A percentile compares a stretch with the other conserved stretches of the same genome.
Conservation (phyloP, 2,329 filamentous ascomycete species). For the Trichoderma hamatum region DNA sequence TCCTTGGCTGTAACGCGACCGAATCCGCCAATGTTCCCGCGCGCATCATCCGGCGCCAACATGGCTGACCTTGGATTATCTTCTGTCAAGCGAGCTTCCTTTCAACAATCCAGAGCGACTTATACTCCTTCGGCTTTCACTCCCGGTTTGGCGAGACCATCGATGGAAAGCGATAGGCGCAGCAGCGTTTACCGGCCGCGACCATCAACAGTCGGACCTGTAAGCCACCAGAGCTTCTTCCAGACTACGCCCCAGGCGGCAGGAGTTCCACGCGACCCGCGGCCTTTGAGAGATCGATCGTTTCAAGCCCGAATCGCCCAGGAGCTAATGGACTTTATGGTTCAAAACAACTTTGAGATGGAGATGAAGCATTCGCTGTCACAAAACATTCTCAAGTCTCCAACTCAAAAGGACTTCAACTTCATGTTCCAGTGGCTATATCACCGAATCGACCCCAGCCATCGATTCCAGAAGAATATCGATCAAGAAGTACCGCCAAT, state of each 20-base stretch:
- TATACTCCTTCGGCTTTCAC: constrained; percentile 56
- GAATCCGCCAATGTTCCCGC: constrained; percentile 83
- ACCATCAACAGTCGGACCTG: constrained; percentile 68
- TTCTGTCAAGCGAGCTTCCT: constrained; percentile 81
- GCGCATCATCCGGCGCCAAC: constrained; percentile 81
- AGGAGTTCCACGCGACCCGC: constrained; percentile 81
- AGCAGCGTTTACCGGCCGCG: constrained; percentile 81
- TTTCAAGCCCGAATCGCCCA: constrained; percentile 84
- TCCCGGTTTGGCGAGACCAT: constrained; percentile 58
- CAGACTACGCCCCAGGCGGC: constrained; percentile 80
- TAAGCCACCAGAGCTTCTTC: constrained; percentile 90
- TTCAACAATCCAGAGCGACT: constrained; percentile 73
- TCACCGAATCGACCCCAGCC: constrained; percentile 89
- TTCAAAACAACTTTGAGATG: constrained; percentile 93
- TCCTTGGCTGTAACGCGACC: constrained; percentile 84
- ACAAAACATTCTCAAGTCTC: constrained; percentile 87
- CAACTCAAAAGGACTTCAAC: constrained; percentile 98
- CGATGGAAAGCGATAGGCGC: constrained; percentile 61
- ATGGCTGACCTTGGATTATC: constrained; percentile 78
- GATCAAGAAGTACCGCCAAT: constrained; percentile 93
- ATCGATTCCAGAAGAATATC: constrained; percentile 91
- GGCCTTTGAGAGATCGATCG: constrained; percentile 78
- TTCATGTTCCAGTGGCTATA: constrained; percentile 98
- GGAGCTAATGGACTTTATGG: constrained; percentile 88
- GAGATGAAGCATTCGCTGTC: constrained; percentile 96